These are phyloP conservation scores for Nephelium lappaceum DNA, from an alignment of 345 rosid species.

Conservation along the genomic window DNA sequence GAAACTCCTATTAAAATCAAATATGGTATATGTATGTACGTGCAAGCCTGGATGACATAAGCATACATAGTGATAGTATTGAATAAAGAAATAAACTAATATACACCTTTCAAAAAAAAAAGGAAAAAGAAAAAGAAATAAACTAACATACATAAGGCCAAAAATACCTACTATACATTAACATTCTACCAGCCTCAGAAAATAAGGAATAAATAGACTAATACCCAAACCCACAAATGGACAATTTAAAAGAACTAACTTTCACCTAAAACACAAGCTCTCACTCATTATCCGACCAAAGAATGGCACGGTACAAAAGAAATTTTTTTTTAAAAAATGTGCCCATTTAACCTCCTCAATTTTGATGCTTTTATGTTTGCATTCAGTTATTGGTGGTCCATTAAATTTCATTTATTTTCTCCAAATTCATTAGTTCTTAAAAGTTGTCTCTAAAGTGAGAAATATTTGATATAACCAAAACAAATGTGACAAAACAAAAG, in stretches of 20 bases:
- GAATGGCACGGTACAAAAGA: background rate
- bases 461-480: background rate
- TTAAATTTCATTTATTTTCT: background rate
- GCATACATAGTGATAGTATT: too few relatives aligned
- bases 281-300: background rate
- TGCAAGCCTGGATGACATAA: too few relatives aligned
- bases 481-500: background rate
- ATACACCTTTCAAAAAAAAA: too few relatives aligned
- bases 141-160: background rate
- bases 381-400: background rate
- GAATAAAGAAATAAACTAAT: background rate
- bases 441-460: background rate
- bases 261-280: constrained; percentile 5
- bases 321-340: too few relatives aligned
- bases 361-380: background rate
- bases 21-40: too few relatives aligned
- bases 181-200: background rate
- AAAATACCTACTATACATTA: background rate
- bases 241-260: background rate
- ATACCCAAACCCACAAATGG: background rate
- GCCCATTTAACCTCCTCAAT: background rate
- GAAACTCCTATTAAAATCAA: too few relatives aligned
- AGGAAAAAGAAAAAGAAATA: too few relatives aligned
- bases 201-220: background rate
- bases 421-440: background rate